These are phyloP conservation scores for Aspergillus ruber DNA, from an alignment of 2,329 filamentous ascomycete genomes.

Conservation along the genomic window DNA sequence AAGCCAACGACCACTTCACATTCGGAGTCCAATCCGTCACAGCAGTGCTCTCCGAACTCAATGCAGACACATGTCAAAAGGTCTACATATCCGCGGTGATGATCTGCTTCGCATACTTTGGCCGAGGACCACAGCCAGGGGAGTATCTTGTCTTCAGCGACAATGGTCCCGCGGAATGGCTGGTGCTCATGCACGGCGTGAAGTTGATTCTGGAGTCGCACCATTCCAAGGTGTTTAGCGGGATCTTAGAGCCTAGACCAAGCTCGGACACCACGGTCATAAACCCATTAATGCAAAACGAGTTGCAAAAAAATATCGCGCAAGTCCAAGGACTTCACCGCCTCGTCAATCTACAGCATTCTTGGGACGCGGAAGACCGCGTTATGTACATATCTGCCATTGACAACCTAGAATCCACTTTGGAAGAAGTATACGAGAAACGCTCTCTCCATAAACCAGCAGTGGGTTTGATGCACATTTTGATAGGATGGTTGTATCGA, in stretches of 20 bases:
- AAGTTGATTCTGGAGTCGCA: conserved; percentile 15
- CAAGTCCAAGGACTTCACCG: conserved; percentile 8
- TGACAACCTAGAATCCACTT: conserved; percentile 8
- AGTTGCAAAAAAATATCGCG: conserved; percentile 10
- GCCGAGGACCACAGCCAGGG: conserved; percentile 19
- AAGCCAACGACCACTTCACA: conserved; percentile 29
- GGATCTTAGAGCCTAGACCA: conserved; percentile 12
- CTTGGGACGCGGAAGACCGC: background rate
- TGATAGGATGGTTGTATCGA: conserved; percentile 28
- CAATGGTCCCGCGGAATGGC: conserved; percentile 24
- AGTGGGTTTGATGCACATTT: conserved; percentile 15
- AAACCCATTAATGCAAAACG: conserved; percentile 8
- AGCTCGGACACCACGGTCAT: conserved; percentile 2
- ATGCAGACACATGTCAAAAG: conserved; percentile 23
- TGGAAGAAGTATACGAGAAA: conserved; percentile 13
- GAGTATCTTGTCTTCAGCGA: conserved; percentile 30
- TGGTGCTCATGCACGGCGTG: conserved; percentile 26
- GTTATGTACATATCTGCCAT: conserved; percentile 9
- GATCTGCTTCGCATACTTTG: conserved; percentile 31
- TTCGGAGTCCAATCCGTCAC: conserved; percentile 30
- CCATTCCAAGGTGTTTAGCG: conserved; percentile 18
- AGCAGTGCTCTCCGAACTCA: conserved; percentile 17
- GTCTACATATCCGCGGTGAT: conserved; percentile 27
- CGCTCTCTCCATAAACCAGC: conserved; percentile 7
- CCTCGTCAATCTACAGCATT: conserved; percentile 8